Evolutionary conservation across 2,329 filamentous ascomycete species (phyloP).

Genomic region (Seiridium cupressi): DNA sequence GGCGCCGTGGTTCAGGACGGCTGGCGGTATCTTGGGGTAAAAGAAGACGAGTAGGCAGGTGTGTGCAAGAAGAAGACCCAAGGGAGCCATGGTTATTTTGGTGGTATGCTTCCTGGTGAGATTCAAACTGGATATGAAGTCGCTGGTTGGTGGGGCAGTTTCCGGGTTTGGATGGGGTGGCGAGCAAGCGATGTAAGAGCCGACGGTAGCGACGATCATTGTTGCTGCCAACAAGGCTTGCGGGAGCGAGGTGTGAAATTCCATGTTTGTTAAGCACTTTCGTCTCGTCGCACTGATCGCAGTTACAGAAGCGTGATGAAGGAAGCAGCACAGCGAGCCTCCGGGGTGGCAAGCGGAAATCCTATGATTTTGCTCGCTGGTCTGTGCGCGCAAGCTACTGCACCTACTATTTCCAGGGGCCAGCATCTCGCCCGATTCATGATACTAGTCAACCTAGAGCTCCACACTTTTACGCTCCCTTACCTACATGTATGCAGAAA

Average conservation of each 20-base stretch:
- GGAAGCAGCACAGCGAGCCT: too few species aligned
- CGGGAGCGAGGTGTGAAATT: conserved; percentile 1
- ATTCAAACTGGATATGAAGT: conserved; percentile 10
- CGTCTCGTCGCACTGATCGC: too few species aligned
- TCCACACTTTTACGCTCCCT: too few species aligned
- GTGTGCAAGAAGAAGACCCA: conserved; percentile 21
- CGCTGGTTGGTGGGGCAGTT: not conserved
- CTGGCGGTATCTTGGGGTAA: conserved; percentile 19
- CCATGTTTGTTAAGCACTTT: not conserved
- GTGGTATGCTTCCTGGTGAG: conserved; percentile 23
- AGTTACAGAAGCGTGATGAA: too few species aligned
- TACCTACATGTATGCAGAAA: too few species aligned
- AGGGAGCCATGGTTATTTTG: conserved; percentile 19
- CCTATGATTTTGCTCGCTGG: too few species aligned
- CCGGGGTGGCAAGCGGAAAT: too few species aligned
- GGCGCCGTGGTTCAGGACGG: conserved; percentile 25
- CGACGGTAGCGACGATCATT: conserved; percentile 25
- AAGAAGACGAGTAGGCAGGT: conserved; percentile 16
- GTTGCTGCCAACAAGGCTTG: conserved; percentile 15
- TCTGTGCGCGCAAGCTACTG: too few species aligned
- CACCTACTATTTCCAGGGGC: too few species aligned
- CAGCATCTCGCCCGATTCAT: too few species aligned
- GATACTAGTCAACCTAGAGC: too few species aligned
- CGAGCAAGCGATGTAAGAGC: conserved; percentile 27
- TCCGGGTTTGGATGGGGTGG: conserved; percentile 27